Percentiles rank a stretch among this genome's conserved stretches.
Evolutionary conservation across 257 asterid genomes (phyloP).

Genomic region (Petunia secreta): DNA sequence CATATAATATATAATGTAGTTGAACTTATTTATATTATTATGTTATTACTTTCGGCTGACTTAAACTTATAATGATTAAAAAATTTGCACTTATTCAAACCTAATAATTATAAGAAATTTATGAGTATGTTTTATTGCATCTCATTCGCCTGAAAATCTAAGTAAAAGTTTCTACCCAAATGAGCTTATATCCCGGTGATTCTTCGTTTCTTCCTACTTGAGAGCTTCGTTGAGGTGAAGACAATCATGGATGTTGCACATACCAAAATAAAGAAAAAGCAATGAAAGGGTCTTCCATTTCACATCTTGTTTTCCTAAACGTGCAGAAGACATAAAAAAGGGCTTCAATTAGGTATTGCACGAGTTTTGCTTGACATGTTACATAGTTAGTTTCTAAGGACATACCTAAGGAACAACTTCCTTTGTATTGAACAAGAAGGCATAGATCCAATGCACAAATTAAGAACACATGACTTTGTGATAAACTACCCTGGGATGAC

Average conservation of each 20-base stretch:
- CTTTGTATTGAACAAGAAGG: too few relatives aligned
- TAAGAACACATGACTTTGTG: too few relatives aligned
- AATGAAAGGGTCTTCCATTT: background rate
- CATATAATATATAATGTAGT: too few relatives aligned
- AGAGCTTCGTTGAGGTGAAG: background rate
- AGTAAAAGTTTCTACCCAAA: background rate
- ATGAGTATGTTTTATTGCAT: conserved; percentile 9
- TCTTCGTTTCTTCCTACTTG: background rate
- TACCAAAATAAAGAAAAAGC: background rate
- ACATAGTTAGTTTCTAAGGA: too few relatives aligned
- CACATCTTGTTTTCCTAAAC: background rate
- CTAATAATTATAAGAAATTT: conserved; percentile 7
- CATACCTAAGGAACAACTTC: too few relatives aligned
- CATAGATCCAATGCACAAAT: too few relatives aligned
- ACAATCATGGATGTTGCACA: background rate
- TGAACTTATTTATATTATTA: too few relatives aligned
- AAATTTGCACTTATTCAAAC: background rate
- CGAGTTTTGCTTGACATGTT: too few relatives aligned
- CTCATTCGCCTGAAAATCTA: conserved; percentile 3
- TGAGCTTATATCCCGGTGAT: conserved; percentile 10
- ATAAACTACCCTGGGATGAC: too few relatives aligned
- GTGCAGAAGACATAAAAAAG: background rate
- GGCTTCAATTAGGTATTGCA: too few relatives aligned
- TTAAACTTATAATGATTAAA: too few relatives aligned
- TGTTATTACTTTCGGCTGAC: too few relatives aligned